These are phyloP conservation scores for Rosa hybrid DNA, from an alignment of 331 rosid genomes.

Conservation along the genomic window DNA sequence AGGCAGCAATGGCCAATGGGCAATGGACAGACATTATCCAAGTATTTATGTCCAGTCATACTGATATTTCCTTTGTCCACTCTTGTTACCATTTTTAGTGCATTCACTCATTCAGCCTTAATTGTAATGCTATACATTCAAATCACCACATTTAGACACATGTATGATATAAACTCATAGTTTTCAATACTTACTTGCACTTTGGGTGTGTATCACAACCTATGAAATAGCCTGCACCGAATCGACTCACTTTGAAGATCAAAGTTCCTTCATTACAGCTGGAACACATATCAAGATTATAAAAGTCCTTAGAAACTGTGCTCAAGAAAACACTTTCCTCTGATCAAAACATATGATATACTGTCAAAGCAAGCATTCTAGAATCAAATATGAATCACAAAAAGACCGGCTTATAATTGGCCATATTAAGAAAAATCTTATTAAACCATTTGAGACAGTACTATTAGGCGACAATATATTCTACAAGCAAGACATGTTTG, in stretches of 20 bases:
- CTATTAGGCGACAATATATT: not conserved
- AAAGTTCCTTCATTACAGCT: conserved; percentile 88
- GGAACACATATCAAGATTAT: conserved; percentile 37
- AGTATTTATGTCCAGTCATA: too few relatives aligned
- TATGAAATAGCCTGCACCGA: conserved; percentile 87
- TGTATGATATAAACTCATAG: conserved; percentile 10
- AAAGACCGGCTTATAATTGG: not conserved
- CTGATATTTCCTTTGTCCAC: too few relatives aligned
- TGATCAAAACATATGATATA: conserved; percentile 7
- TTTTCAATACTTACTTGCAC: conserved; percentile 81
- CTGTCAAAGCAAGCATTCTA: conserved; percentile 14
- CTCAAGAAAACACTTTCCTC: conserved; percentile 8
- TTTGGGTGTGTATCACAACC: conserved; percentile 92
- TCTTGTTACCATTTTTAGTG: too few relatives aligned
- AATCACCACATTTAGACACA: conserved; percentile 1
- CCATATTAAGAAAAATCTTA: not conserved
- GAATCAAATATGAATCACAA: not conserved
- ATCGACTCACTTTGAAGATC: conserved; percentile 93
- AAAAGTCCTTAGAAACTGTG: conserved; percentile 16
- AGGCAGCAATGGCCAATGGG: too few relatives aligned
- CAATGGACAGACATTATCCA: too few relatives aligned
- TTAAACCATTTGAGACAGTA: not conserved
- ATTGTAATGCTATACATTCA: not conserved
- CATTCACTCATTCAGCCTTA: too few relatives aligned
- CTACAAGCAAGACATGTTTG: not conserved